Evolutionary conservation across 345 rosid genomes (phyloP).

Genomic region (Mangifera indica): DNA sequence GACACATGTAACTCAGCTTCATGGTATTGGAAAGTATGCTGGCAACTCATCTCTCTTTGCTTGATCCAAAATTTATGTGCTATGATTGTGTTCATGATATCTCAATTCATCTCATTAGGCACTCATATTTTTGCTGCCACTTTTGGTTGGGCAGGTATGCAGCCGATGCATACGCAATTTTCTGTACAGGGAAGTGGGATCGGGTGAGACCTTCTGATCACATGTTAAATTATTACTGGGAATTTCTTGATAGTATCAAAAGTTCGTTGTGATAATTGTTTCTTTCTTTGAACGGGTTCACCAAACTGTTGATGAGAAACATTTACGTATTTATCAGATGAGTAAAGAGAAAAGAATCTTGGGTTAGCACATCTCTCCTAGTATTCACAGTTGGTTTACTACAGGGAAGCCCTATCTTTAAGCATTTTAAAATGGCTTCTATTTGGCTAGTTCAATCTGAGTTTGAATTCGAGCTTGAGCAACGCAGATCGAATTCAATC

Average conservation of each 20-base stretch:
- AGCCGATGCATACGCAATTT: slow-evolving; percentile 88
- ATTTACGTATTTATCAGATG: too few relatives aligned
- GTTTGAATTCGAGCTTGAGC: too few relatives aligned
- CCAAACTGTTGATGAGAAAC: too few relatives aligned
- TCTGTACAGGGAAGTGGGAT: slow-evolving; percentile 81
- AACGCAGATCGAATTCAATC: too few relatives aligned
- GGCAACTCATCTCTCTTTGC: background rate
- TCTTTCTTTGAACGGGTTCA: background rate
- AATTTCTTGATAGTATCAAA: slow-evolving; percentile 35
- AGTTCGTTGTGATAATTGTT: background rate
- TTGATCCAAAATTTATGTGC: background rate
- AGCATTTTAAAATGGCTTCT: background rate
- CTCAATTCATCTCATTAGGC: background rate
- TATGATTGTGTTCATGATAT: background rate
- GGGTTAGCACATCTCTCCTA: too few relatives aligned
- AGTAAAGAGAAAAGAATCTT: too few relatives aligned
- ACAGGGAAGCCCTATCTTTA: too few relatives aligned
- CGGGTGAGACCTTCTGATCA: slow-evolving; percentile 61
- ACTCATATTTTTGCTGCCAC: background rate
- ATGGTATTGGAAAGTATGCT: slow-evolving; percentile 72
- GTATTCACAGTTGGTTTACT: too few relatives aligned
- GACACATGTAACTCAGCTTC: slow-evolving; percentile 81
- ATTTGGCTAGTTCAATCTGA: too few relatives aligned
- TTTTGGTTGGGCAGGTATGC: slow-evolving; percentile 53
- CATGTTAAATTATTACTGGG: slow-evolving; percentile 75